Base-by-base conservation (phyloP, 2,329 filamentous ascomycete genomes). In the Atkinsonella texensis region DNA sequence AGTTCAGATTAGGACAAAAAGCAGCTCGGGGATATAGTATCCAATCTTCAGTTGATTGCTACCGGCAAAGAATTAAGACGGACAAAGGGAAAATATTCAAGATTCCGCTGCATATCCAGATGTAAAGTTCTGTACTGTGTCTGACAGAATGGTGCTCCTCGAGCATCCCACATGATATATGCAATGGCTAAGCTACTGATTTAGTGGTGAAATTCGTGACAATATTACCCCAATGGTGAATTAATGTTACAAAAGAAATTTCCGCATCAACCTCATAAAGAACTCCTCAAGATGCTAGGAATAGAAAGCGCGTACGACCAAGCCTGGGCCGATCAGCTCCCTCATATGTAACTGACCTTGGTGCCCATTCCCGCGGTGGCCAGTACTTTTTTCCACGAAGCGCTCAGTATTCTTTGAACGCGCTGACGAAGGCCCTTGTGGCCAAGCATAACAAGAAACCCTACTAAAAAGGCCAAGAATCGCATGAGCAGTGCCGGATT, bases 351-450 rank as follows among this genome's bases (percentile, higher is more conserved):
- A 65, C 87, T 95, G 62, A 97, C 90, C 72, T 96, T 97, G 56
- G 94, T 87, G 2, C 91, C 93, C 91, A 97, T 97, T 1, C 90
- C 90, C 4, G 91, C 84, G 0, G 93, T 97, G 45, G 82, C 77
- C 64, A 80, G 82, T 41, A 95, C 72, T 70, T 95, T 96, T 51
- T 80, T 78, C 89, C 89, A 95, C 10, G 81, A 82, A 31, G 77
- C 73, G 40, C 77, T 79, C 43, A 94, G 63, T 39, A 89, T 72
- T 51, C 83, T 76, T 63, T 82, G 77, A 38, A 96, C 67, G 57
- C 85, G 79, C 58, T 94, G 83, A 41, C 90, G 79, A 13, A 95
- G 72, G 62, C 85, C 84, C 60, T 80, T 77, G 60, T 87, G 78
- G 53, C 87, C 85, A 54, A 96, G 73, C 56, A 93, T 80, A 56